Evolutionary conservation across 2,329 filamentous ascomycete genomes (phyloP).

Genomic region (Alternaria dauci): DNA sequence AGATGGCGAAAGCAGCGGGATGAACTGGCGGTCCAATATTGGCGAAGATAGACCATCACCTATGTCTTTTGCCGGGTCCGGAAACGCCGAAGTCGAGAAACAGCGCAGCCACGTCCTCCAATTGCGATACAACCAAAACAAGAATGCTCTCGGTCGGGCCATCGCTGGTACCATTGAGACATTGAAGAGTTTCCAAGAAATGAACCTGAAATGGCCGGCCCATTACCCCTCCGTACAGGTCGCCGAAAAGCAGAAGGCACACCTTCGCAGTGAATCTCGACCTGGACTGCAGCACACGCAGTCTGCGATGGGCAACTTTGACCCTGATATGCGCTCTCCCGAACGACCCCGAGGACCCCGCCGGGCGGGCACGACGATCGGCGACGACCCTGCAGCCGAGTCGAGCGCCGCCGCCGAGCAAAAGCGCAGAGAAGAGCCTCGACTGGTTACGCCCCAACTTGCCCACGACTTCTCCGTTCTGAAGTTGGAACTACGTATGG

Average conservation of each 20-base stretch:
- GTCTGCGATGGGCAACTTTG: constrained; percentile 64
- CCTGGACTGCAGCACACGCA: constrained; percentile 71
- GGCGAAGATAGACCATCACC: constrained; percentile 67
- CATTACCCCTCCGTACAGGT: constrained; percentile 86
- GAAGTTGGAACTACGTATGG: constrained; percentile 93
- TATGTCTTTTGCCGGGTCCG: constrained; percentile 58
- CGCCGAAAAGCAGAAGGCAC: constrained; percentile 51
- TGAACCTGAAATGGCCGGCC: constrained; percentile 91
- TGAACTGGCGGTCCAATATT: constrained; percentile 64
- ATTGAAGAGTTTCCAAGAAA: constrained; percentile 82
- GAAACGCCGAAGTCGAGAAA: constrained; percentile 67
- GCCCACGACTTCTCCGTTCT: constrained; percentile 95
- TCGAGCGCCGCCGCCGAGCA: constrained; percentile 76
- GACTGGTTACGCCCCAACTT: constrained; percentile 89
- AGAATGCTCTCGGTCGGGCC: constrained; percentile 82
- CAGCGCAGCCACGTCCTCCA: constrained; percentile 85
- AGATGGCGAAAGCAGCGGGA: constrained; percentile 65
- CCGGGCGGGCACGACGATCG: constrained; percentile 76
- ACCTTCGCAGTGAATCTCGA: constrained; percentile 61
- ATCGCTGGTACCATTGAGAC: constrained; percentile 88
- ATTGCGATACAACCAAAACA: constrained; percentile 93
- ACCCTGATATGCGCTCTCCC: constrained; percentile 49
- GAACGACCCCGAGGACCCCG: constrained; percentile 63
- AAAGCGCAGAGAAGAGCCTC: constrained; percentile 72
- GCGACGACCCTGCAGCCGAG: constrained; percentile 67